A percentile compares a stretch with the other conserved stretches of the same genome.
Conservation (phyloP, 2,329 filamentous ascomycete species). For the Didymella segeticola region DNA sequence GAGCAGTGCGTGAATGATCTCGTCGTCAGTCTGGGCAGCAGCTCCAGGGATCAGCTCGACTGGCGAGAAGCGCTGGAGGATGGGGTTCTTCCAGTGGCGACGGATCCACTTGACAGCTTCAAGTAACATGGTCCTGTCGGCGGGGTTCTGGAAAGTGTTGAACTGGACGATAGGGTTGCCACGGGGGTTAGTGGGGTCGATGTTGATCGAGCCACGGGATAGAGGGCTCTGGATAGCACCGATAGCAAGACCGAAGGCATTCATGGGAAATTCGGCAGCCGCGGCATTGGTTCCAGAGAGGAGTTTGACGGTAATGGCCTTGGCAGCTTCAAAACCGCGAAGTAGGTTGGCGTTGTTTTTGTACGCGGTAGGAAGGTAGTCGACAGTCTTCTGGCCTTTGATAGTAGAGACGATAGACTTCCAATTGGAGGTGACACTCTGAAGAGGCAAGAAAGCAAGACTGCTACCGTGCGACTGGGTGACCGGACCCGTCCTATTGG, state of each 20-base stretch:
- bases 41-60: conserved; percentile 34
- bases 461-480: conserved; percentile 20
- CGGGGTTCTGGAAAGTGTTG: conserved; percentile 41
- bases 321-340: conserved; percentile 26
- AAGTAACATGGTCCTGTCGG: conserved; percentile 40
- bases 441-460: conserved; percentile 12
- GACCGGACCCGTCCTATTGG: conserved; percentile 40
- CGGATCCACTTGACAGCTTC: conserved; percentile 41
- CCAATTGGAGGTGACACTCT: conserved; percentile 5
- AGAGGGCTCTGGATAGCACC: conserved; percentile 13
- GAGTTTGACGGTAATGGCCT: conserved; percentile 25
- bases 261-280: conserved; percentile 27
- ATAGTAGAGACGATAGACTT: conserved; percentile 8
- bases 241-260: conserved; percentile 20
- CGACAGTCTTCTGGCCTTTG: conserved; percentile 7
- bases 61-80: conserved; percentile 37
- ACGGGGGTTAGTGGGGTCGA: conserved; percentile 39
- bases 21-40: conserved; percentile 23
- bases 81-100: conserved; percentile 31
- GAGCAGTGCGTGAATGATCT: conserved; percentile 8
- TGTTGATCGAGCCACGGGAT: conserved; percentile 40
- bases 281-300: conserved; percentile 32
- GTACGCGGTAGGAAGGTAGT: conserved; percentile 25
- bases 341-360: conserved; percentile 25
- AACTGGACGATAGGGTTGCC: conserved; percentile 36